A percentile compares a stretch with the other conserved stretches of the same genome.
Conservation (phyloP, 352 stramenopile genomes). For the Thalassiosira hispida region DNA sequence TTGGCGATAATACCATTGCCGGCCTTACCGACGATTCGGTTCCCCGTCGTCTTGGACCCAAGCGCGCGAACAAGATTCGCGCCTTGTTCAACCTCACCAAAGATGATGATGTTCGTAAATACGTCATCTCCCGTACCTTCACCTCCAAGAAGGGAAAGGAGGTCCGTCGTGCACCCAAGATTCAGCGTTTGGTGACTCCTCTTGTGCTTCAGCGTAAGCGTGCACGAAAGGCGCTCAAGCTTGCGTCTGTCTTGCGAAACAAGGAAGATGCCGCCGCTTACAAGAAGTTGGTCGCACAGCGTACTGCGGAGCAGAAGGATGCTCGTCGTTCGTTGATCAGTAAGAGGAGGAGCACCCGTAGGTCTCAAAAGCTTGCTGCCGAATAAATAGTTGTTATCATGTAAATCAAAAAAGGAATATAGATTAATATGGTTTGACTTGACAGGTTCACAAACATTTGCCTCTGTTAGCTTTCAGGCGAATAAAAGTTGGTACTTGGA, state of each 20-base stretch:
- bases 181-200: constrained; percentile 99
- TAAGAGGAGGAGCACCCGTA: constrained; percentile 97
- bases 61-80: constrained; percentile 99
- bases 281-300: constrained; percentile 97
- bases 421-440: too few species aligned
- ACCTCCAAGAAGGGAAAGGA: constrained; percentile 99
- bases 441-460: too few species aligned
- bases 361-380: constrained; percentile 89
- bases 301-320: constrained; percentile 98
- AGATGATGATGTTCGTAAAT: constrained; percentile 99
- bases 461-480: too few species aligned
- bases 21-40: constrained; percentile 95
- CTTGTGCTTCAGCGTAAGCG: constrained; percentile 93
- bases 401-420: too few species aligned
- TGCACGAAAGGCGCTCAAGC: constrained; percentile 77
- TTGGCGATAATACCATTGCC: constrained; percentile 94
- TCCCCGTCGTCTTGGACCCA: constrained; percentile 98
- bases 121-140: constrained; percentile 98
- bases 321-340: constrained; percentile 96
- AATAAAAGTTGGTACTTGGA: too few species aligned
- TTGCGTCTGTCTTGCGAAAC: constrained; percentile 78
- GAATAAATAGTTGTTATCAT: constrained; percentile 36
- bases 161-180: constrained; percentile 98
- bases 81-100: constrained; percentile 99
- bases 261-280: constrained; percentile 94